phyloP scores from a whole-genome alignment of 352 stramenopile species.

The Saprolegnia parasitica region DNA sequence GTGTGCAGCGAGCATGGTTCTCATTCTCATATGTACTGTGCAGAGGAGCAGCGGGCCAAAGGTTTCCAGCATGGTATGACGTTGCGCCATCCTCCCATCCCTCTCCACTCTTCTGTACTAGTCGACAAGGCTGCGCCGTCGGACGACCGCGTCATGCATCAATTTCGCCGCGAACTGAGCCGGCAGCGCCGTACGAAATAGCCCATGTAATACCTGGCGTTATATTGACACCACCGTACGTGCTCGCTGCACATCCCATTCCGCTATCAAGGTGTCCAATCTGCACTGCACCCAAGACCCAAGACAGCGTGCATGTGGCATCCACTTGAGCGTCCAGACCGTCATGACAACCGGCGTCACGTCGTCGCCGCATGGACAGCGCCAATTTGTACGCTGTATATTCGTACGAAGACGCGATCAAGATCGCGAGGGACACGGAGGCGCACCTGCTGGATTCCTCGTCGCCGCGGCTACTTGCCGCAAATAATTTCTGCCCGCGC shows the following conservation, averaged over 20 bases:
- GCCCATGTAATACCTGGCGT: not conserved
- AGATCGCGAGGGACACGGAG: not conserved
- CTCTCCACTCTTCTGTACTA: not conserved
- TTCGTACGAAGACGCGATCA: not conserved
- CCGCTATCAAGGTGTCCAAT: too few relatives aligned
- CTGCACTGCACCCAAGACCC: too few relatives aligned
- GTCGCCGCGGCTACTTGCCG: not conserved
- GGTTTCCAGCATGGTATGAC: constrained; percentile 52
- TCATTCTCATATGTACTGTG: constrained; percentile 16
- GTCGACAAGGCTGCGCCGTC: not conserved
- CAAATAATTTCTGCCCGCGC: not conserved
- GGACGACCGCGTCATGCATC: not conserved
- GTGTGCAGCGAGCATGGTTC: constrained; percentile 7
- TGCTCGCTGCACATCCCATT: too few relatives aligned
- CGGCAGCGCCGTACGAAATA: not conserved
- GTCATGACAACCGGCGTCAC: too few relatives aligned
- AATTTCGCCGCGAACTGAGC: not conserved
- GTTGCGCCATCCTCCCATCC: not conserved
- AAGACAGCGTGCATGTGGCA: too few relatives aligned
- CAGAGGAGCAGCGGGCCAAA: constrained; percentile 65
- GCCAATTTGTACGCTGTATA: too few relatives aligned
- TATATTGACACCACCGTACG: too few relatives aligned
- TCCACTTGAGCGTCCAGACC: too few relatives aligned
- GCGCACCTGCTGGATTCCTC: not conserved
- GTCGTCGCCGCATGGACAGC: too few relatives aligned